Percentiles rank a stretch among this genome's conserved stretches.
These are phyloP conservation scores for Microsporum canis DNA, from an alignment of 2,329 filamentous ascomycete species.

Conservation along the genomic window DNA sequence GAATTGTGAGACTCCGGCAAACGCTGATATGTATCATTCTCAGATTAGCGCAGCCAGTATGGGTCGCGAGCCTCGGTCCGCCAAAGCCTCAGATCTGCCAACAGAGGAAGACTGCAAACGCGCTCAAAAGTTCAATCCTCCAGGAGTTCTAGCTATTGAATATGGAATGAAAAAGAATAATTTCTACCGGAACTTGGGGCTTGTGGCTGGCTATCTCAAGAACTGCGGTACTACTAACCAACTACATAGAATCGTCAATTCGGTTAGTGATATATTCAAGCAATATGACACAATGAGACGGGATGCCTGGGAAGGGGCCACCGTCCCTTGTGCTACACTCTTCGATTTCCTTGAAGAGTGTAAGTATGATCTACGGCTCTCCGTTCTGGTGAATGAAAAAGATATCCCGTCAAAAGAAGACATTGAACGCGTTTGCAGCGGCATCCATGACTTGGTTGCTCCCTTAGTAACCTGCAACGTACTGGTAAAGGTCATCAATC, in stretches of 20 bases:
- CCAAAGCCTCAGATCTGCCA: too few relatives aligned
- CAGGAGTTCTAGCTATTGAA: not conserved
- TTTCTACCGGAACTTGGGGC: not conserved
- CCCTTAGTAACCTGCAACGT: not conserved
- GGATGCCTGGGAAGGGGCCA: not conserved
- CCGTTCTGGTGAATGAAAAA: too few relatives aligned
- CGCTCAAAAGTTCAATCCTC: not conserved
- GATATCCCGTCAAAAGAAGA: too few relatives aligned
- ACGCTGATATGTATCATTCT: too few relatives aligned
- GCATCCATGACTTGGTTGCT: too few relatives aligned
- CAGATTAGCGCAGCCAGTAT: too few relatives aligned
- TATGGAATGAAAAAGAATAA: not conserved
- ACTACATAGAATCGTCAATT: not conserved
- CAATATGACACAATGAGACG: not conserved
- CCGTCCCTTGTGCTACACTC: too few relatives aligned
- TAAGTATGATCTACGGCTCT: too few relatives aligned
- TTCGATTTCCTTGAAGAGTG: too few relatives aligned
- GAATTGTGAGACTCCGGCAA: too few relatives aligned
- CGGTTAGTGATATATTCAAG: not conserved
- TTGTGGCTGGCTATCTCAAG: constrained; percentile 4
- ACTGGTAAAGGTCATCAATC: not conserved
- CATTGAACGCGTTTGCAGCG: too few relatives aligned
- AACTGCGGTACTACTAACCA: not conserved
- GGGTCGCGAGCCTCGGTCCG: too few relatives aligned
- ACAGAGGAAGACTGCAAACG: not conserved